Evolutionary conservation across 1,139 yeast species (phyloP).

Genomic region (Blastobotrys capitulatus): DNA sequence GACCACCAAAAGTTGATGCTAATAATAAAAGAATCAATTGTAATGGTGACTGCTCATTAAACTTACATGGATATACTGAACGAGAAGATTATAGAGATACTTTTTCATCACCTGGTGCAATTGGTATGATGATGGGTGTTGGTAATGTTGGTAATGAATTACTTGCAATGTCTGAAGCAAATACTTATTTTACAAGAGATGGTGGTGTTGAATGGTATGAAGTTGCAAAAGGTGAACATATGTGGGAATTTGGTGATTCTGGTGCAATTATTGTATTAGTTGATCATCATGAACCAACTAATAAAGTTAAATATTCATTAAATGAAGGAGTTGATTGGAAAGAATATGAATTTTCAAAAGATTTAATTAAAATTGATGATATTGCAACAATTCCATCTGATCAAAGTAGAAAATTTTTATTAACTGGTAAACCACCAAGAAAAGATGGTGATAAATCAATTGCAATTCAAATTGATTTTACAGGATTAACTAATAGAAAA

Average conservation of each 20-base stretch:
- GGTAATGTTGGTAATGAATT: conserved; percentile 82
- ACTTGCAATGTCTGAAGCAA: conserved; percentile 45
- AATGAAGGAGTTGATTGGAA: conserved; percentile 81
- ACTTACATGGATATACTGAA: conserved; percentile 89
- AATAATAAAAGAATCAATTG: conserved; percentile 56
- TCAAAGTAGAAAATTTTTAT: conserved; percentile 67
- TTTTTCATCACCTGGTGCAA: conserved; percentile 81
- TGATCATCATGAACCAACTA: conserved; percentile 50
- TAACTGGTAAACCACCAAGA: conserved; percentile 42
- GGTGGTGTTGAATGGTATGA: conserved; percentile 91
- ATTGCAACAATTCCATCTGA: conserved; percentile 90
- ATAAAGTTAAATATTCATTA: conserved; percentile 56
- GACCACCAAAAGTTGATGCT: conserved; percentile 63
- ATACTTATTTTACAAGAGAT: conserved; percentile 75
- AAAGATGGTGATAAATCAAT: conserved; percentile 39
- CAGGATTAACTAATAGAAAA: conserved; percentile 55
- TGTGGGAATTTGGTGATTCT: conserved; percentile 97
- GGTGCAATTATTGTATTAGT: conserved; percentile 82
- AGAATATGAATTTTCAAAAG: conserved; percentile 57
- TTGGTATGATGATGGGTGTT: conserved; percentile 78
- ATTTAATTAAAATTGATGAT: conserved; percentile 55
- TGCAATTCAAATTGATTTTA: conserved; percentile 64
- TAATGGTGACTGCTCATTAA: conserved; percentile 63
- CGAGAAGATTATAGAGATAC: conserved; percentile 79
- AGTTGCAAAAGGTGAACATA: conserved; percentile 61